Conservation (phyloP, 2,329 filamentous ascomycete species). For the Aspergillus udagawae region DNA sequence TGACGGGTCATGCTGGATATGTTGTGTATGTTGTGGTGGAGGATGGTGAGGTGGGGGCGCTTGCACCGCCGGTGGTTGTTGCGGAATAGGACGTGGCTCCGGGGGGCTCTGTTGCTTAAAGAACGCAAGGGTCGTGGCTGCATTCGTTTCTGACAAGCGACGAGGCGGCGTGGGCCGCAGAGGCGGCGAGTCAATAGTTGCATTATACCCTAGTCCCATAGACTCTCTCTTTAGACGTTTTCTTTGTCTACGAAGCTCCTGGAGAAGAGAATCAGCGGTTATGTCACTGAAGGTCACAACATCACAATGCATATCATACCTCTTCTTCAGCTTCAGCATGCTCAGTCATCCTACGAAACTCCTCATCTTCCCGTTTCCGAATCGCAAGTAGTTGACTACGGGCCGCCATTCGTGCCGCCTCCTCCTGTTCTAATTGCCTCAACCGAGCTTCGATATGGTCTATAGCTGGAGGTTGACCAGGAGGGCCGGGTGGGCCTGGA, state of each 20-base stretch:
- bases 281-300: not conserved
- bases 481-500: slow-evolving; percentile 20
- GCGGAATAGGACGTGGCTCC: slow-evolving; percentile 30
- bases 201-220: slow-evolving; percentile 36
- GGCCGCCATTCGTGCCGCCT: slow-evolving; percentile 35
- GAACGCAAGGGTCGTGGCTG: slow-evolving; percentile 38
- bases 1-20: slow-evolving; percentile 24
- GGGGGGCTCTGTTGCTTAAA: slow-evolving; percentile 41
- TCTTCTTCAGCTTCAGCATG: slow-evolving; percentile 39
- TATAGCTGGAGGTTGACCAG: slow-evolving; percentile 23
- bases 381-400: slow-evolving; percentile 34
- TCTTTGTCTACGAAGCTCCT: slow-evolving; percentile 38
- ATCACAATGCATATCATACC: slow-evolving; percentile 22
- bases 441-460: slow-evolving; percentile 38
- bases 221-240: slow-evolving; percentile 39
- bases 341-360: slow-evolving; percentile 38
- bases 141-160: slow-evolving; percentile 39
- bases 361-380: slow-evolving; percentile 39
- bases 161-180: slow-evolving; percentile 35
- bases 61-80: slow-evolving; percentile 23
- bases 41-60: slow-evolving; percentile 18
- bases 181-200: slow-evolving; percentile 33
- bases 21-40: slow-evolving; percentile 21
- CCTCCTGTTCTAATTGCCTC: slow-evolving; percentile 38
- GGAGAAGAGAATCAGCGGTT: not conserved